Conservation (phyloP, 495 filamentous ascomycete species). For the Xylaria scruposa region DNA sequence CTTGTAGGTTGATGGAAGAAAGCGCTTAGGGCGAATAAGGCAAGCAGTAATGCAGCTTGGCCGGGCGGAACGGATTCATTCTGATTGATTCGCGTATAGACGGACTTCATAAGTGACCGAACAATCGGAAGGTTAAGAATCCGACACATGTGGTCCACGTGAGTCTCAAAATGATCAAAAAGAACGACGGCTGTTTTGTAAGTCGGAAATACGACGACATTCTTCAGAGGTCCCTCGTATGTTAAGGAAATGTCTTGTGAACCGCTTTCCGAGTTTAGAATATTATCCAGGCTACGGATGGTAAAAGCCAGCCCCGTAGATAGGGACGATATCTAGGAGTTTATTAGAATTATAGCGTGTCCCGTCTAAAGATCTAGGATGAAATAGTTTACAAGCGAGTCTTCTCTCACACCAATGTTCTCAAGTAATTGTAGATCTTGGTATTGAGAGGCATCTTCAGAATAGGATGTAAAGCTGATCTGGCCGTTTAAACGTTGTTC, state of each 20-base stretch:
- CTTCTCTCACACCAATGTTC: constrained; percentile 12
- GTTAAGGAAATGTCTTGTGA: background rate
- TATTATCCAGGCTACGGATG: background rate
- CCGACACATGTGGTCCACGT: constrained; percentile 7
- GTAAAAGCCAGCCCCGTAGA: background rate
- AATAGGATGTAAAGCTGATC: background rate
- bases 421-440: background rate
- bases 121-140: background rate
- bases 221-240: background rate
- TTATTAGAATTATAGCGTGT: background rate
- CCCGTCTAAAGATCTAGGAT: background rate
- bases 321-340: background rate
- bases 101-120: constrained; percentile 7
- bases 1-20: constrained; percentile 40
- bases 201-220: background rate
- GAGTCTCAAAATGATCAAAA: background rate
- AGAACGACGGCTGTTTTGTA: constrained; percentile 5
- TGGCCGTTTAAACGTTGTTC: background rate
- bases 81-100: background rate
- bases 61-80: constrained; percentile 31
- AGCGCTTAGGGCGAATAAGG: constrained; percentile 46
- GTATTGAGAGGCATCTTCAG: background rate
- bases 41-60: constrained; percentile 48
- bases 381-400: constrained; percentile 4
- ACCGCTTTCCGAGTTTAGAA: background rate